phyloP scores from a whole-genome alignment of 768 basidiomycete genomes.

The Heimioporus sp. region DNA sequence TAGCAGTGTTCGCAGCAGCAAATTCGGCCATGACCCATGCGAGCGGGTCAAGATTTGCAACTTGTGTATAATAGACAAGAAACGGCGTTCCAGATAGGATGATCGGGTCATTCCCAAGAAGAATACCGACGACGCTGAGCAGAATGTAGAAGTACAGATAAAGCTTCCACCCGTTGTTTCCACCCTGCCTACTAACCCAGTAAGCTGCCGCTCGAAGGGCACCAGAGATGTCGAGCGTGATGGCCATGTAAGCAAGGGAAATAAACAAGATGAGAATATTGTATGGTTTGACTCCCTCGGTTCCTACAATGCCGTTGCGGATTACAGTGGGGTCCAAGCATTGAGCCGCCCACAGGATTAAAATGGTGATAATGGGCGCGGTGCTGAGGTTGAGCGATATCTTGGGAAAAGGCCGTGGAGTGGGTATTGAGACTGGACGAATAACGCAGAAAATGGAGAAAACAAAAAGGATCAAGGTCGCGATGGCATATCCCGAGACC shows the following conservation, averaged over 20 bases:
- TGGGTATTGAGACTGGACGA: conserved; percentile 41
- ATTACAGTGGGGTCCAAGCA: conserved; percentile 50
- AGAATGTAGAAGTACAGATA: conserved; percentile 83
- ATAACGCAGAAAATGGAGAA: conserved; percentile 54
- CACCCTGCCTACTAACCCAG: conserved; percentile 82
- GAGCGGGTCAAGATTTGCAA: conserved; percentile 45
- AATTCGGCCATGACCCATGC: conserved; percentile 78
- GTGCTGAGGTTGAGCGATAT: conserved; percentile 50
- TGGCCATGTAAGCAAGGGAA: conserved; percentile 89
- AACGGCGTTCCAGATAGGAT: conserved; percentile 91
- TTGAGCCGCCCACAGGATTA: conserved; percentile 53
- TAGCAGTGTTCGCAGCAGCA: conserved; percentile 76
- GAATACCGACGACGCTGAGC: conserved; percentile 70
- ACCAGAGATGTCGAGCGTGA: conserved; percentile 88
- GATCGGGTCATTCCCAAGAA: conserved; percentile 92
- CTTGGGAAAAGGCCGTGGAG: conserved; percentile 30
- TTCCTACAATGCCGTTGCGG: conserved; percentile 75
- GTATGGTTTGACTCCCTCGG: conserved; percentile 80
- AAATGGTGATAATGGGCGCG: conserved; percentile 52
- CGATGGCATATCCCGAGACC: conserved; percentile 47
- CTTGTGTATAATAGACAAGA: conserved; percentile 81
- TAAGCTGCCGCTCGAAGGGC: conserved; percentile 84
- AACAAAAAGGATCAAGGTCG: conserved; percentile 52
- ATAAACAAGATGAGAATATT: conserved; percentile 94
- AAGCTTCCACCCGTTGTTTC: conserved; percentile 65